Conservation (phyloP, 169 alveolate species). For the Amoebophrya sp. region DNA sequence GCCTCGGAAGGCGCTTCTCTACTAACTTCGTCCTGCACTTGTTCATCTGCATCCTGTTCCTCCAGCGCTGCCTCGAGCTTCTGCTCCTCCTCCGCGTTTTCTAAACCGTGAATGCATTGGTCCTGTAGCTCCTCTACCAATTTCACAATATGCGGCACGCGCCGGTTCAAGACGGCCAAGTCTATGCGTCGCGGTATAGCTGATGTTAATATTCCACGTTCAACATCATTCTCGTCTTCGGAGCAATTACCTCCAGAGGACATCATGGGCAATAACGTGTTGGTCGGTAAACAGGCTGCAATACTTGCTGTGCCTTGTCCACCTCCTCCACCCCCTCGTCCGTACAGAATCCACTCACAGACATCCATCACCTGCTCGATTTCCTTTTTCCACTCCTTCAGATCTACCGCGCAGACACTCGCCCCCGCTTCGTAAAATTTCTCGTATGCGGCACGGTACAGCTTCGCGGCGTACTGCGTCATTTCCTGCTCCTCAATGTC, state of each 20-base stretch:
- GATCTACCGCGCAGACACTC: no score
- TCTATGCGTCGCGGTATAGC: background rate
- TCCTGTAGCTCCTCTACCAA: background rate
- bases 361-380: background rate
- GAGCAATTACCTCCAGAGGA: background rate
- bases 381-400: background rate
- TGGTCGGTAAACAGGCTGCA: no score
- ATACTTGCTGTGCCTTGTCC: no score
- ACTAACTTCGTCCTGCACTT: background rate
- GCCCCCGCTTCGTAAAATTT: background rate
- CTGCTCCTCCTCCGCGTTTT: background rate
- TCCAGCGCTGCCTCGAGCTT: background rate
- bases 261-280: no score
- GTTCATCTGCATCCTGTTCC: background rate
- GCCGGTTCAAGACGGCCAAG: background rate
- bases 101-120: background rate
- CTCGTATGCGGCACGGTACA: background rate
- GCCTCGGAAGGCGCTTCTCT: no score
- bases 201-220: background rate
- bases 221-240: background rate
- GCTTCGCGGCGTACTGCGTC: background rate
- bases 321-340: background rate
- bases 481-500: background rate
- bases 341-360: background rate
- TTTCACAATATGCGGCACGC: background rate